phyloP scores from a whole-genome alignment of 169 alveolate species.

The Plasmodium knowlesi region DNA sequence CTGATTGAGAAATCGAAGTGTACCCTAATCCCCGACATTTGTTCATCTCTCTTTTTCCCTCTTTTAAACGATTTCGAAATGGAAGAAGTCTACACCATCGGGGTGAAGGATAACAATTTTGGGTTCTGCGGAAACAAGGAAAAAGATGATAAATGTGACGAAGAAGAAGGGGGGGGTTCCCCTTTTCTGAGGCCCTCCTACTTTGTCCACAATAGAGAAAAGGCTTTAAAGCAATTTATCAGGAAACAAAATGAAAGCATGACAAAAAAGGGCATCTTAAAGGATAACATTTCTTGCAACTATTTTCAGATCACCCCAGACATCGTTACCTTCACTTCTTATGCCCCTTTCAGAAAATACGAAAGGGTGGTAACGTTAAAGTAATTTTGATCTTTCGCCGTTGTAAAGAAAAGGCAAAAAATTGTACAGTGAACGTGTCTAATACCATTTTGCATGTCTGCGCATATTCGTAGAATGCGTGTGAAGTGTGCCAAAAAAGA shows the following conservation, averaged over 20 bases:
- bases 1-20: not conserved
- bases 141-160: not conserved
- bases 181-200: slow-evolving; percentile 38
- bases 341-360: slow-evolving; percentile 57
- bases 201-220: slow-evolving; percentile 36
- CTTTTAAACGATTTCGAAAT: slow-evolving; percentile 15
- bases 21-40: not conserved
- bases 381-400: slow-evolving; percentile 19
- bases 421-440: not conserved
- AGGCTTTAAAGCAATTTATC: slow-evolving; percentile 45
- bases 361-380: slow-evolving; percentile 39
- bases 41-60: not conserved
- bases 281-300: slow-evolving; percentile 3
- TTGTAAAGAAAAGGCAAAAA: not conserved
- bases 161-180: not conserved
- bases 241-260: slow-evolving; percentile 28
- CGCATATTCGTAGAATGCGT: not conserved
- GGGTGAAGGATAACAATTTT: not conserved
- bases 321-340: slow-evolving; percentile 54
- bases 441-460: not conserved
- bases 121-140: not conserved
- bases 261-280: slow-evolving; percentile 14
- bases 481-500: not conserved
- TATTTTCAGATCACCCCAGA: slow-evolving; percentile 48
- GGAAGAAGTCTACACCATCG: slow-evolving; percentile 2